phyloP scores from a whole-genome alignment of 192 early-diverging fungal genomes.

The Rhizoclosmatium globosum region DNA sequence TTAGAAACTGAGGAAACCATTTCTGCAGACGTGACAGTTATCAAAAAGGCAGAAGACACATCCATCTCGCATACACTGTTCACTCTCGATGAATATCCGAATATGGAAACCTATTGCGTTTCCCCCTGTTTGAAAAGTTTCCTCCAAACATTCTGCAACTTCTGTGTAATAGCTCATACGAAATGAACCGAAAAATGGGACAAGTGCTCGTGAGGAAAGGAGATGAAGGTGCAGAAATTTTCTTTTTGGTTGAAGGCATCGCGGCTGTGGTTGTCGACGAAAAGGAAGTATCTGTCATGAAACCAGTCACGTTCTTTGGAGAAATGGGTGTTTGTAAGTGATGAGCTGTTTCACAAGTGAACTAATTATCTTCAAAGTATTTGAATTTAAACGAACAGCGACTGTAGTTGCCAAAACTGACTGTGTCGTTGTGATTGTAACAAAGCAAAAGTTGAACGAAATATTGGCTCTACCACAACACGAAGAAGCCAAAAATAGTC shows the following conservation, averaged over 20 bases:
- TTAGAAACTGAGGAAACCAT: not conserved
- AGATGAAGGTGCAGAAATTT: constrained; percentile 53
- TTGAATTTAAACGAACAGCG: constrained; percentile 41
- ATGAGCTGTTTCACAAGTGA: not conserved
- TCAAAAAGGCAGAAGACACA: not conserved
- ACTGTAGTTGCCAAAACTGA: constrained; percentile 47
- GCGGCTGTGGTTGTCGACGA: constrained; percentile 42
- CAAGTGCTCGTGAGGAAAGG: constrained; percentile 51
- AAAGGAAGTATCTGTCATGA: constrained; percentile 16
- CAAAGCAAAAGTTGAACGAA: constrained; percentile 51
- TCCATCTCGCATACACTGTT: not conserved
- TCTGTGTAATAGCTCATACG: constrained; percentile 19
- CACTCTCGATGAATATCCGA: not conserved
- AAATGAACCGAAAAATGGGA: constrained; percentile 42
- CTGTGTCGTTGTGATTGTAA: constrained; percentile 47
- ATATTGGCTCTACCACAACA: constrained; percentile 14
- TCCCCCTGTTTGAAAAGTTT: constrained; percentile 53
- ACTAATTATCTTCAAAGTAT: constrained; percentile 14
- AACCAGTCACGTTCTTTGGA: constrained; percentile 46
- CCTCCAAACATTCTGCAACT: constrained; percentile 39
- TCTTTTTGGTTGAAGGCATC: constrained; percentile 46
- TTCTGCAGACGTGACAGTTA: not conserved
- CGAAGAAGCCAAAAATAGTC: constrained; percentile 26
- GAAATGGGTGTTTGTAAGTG: constrained; percentile 52
- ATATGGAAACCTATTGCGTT: constrained; percentile 36